phyloP scores from a whole-genome alignment of 2,329 filamentous ascomycete species.

The Diaporthe capsici region DNA sequence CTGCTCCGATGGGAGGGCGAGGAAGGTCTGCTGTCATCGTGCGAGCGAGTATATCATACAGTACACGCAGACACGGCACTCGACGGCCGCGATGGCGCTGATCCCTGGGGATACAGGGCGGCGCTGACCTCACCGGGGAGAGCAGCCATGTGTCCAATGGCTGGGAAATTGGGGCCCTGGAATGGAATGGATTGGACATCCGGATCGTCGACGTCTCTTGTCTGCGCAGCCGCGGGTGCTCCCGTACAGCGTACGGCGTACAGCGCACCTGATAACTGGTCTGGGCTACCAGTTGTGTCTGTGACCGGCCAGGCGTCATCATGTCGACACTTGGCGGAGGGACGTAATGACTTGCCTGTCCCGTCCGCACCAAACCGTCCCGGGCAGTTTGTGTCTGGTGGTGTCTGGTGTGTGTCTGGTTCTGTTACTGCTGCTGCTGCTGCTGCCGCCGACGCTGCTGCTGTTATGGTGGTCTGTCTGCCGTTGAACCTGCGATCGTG shows the following conservation, averaged over 20 bases:
- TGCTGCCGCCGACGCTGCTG: background rate
- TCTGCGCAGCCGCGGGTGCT: constrained; percentile 35
- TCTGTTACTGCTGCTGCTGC: background rate
- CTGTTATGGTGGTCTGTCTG: constrained; percentile 10
- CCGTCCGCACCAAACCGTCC: constrained; percentile 25
- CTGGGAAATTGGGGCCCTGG: constrained; percentile 30
- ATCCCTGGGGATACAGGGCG: constrained; percentile 35
- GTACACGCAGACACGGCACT: constrained; percentile 27
- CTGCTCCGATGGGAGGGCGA: background rate
- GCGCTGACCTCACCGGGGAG: constrained; percentile 36
- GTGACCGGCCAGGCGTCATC: constrained; percentile 18
- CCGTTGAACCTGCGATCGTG: constrained; percentile 25
- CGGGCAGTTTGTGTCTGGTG: constrained; percentile 15
- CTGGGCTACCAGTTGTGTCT: constrained; percentile 7
- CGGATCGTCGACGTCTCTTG: constrained; percentile 36
- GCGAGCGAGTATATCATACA: constrained; percentile 15
- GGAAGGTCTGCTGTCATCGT: constrained; percentile 25
- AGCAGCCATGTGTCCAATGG: constrained; percentile 35
- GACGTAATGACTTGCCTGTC: constrained; percentile 21
- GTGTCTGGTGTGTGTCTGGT: background rate
- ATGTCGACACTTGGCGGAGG: constrained; percentile 25
- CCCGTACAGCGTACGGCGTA: constrained; percentile 19
- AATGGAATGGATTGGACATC: constrained; percentile 40
- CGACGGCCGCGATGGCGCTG: constrained; percentile 33
- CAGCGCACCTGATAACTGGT: constrained; percentile 21